phyloP scores from a whole-genome alignment of 2,329 filamentous ascomycete genomes.

The Neopestalotiopsis sp. region DNA sequence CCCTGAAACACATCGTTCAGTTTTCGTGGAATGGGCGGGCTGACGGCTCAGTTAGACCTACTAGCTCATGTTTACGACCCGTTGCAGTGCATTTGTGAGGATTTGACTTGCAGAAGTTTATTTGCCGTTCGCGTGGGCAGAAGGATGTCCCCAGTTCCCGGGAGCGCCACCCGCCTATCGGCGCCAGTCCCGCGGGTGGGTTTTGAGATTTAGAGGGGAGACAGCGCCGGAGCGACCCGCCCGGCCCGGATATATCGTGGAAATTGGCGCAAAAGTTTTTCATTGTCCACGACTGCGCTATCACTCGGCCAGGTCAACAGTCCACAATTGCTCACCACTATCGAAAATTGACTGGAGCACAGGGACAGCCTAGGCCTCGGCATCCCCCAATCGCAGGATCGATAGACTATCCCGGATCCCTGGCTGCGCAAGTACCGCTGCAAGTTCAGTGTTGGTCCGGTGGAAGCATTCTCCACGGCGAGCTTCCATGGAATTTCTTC shows the following conservation, averaged over 20 bases:
- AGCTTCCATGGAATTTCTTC: neutral
- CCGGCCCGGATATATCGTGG: constrained; percentile 12
- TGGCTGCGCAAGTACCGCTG: neutral
- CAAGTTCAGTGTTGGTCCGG: neutral
- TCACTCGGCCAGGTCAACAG: neutral
- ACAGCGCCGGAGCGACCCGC: neutral
- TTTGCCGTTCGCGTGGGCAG: constrained; percentile 7
- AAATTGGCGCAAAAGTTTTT: constrained; percentile 10
- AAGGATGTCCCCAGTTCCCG: neutral
- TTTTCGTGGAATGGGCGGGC: neutral
- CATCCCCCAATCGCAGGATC: neutral
- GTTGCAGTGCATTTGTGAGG: neutral
- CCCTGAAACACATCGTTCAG: neutral
- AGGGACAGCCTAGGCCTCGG: neutral
- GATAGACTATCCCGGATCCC: constrained; percentile 1
- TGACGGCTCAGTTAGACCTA: neutral
- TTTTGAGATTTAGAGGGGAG: neutral
- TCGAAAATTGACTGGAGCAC: constrained; percentile 1
- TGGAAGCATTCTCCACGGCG: neutral
- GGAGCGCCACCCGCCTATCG: neutral
- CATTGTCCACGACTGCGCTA: neutral
- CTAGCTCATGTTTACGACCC: constrained; percentile 5
- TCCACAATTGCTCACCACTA: neutral
- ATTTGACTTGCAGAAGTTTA: constrained; percentile 6
- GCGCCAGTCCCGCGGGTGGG: neutral